phyloP scores from a whole-genome alignment of 2,329 filamentous ascomycete genomes.

The Fusarium cyanostomum region DNA sequence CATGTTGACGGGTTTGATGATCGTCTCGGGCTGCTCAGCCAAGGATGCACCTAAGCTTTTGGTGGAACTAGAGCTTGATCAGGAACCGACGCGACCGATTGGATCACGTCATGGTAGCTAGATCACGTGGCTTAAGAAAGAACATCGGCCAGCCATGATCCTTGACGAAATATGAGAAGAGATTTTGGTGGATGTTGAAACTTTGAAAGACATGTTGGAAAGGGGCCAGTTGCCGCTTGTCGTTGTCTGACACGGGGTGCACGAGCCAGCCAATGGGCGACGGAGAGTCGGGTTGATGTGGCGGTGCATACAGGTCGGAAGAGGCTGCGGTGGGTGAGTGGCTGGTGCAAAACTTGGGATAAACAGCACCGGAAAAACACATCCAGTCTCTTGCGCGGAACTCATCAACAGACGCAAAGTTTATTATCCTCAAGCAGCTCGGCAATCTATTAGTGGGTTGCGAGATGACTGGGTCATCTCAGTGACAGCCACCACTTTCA shows the following conservation, averaged over 20 bases:
- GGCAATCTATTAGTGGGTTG: no score
- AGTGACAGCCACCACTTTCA: neutral
- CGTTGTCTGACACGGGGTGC: conserved; percentile 15
- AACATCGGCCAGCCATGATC: conserved; percentile 7
- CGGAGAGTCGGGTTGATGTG: conserved; percentile 5
- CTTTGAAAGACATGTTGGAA: conserved; percentile 23
- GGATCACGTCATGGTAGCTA: conserved; percentile 34
- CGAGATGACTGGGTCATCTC: no score
- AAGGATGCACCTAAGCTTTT: conserved; percentile 7
- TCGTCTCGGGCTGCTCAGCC: conserved; percentile 22
- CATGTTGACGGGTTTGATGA: conserved; percentile 44
- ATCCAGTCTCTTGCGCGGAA: neutral
- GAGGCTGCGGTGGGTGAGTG: conserved; percentile 3
- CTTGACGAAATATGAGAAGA: conserved; percentile 1
- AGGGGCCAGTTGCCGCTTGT: conserved; percentile 31
- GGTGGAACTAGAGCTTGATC: conserved; percentile 18
- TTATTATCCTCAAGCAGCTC: no score
- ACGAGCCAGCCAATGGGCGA: conserved; percentile 29
- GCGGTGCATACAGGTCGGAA: conserved; percentile 17
- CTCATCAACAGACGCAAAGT: neutral
- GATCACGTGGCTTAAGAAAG: conserved; percentile 2
- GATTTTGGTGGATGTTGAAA: conserved; percentile 24
- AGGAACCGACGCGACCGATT: conserved; percentile 6
- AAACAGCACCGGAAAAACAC: no score
- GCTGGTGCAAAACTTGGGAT: conserved; percentile 8